phyloP scores from a whole-genome alignment of 305 asterid genomes.

The Solanum hybrid region DNA sequence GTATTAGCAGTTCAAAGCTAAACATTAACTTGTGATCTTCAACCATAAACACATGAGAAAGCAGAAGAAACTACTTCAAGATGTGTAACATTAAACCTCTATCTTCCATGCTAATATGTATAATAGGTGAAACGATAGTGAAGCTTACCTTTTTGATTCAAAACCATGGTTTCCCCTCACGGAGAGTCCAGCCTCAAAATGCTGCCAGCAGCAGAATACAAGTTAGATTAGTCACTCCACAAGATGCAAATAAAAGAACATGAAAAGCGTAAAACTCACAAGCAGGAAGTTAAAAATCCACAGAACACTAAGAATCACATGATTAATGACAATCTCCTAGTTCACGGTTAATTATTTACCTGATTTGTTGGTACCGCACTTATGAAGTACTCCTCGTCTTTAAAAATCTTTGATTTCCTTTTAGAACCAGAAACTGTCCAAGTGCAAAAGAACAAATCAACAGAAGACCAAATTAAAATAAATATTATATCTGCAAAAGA shows the following conservation, averaged over 20 bases:
- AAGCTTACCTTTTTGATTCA: conserved; percentile 58
- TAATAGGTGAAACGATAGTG: background rate
- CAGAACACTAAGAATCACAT: background rate
- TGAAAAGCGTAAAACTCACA: background rate
- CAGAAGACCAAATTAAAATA: background rate
- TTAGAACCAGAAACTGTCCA: conserved; percentile 65
- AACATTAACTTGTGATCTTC: background rate
- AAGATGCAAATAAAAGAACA: conserved; percentile 1
- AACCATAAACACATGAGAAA: background rate
- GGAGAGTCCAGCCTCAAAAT: conserved; percentile 90
- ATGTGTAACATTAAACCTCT: background rate
- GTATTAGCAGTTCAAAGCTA: background rate
- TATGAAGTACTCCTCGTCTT: conserved; percentile 83
- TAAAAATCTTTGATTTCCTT: conserved; percentile 72
- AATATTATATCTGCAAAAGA: background rate
- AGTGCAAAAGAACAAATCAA: background rate
- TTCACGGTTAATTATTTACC: conserved; percentile 24
- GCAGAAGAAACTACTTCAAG: background rate
- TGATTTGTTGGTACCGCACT: conserved; percentile 88
- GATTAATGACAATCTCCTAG: background rate
- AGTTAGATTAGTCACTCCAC: background rate
- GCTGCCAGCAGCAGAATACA: conserved; percentile 42
- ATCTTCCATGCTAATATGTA: background rate
- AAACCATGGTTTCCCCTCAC: conserved; percentile 59
- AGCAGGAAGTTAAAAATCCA: background rate